phyloP scores from a whole-genome alignment of 78 protist species.

The Polysphondylium violaceum region DNA sequence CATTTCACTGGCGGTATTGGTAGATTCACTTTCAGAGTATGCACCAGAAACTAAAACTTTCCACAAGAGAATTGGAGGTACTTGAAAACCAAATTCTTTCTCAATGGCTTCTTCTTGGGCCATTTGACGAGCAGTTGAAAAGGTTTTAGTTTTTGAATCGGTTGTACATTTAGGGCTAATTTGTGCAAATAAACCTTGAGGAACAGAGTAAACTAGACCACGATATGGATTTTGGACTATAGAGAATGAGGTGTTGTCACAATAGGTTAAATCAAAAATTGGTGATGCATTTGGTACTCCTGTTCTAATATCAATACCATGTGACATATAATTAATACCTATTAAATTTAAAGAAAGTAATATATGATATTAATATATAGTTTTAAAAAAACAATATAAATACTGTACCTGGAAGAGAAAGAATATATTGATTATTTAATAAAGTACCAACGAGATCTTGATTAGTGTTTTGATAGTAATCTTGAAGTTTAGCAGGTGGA shows the following conservation, averaged over 20 bases:
- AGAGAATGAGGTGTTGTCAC: slow-evolving; percentile 2
- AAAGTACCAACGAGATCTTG: slow-evolving; percentile 5
- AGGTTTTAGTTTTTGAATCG: neutral
- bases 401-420: slow-evolving; percentile 11
- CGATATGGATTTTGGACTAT: neutral
- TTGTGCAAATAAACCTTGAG: slow-evolving; percentile 1
- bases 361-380: neutral
- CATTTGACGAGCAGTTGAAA: neutral
- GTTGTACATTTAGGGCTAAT: neutral
- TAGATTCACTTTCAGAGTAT: neutral
- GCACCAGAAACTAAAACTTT: neutral
- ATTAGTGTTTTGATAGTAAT: neutral
- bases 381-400: neutral
- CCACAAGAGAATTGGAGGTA: neutral
- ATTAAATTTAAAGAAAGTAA: neutral
- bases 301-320: slow-evolving; percentile 23
- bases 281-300: neutral
- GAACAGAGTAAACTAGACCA: slow-evolving; percentile 23
- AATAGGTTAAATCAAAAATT: neutral
- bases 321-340: slow-evolving; percentile 2
- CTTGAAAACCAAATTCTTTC: neutral
- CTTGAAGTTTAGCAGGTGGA: neutral
- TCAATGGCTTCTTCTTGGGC: neutral
- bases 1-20: neutral
- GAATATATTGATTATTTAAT: slow-evolving; percentile 7